Base-by-base conservation (phyloP, 2,329 filamentous ascomycete species). In the Pseudogymnoascus sp. region DNA sequence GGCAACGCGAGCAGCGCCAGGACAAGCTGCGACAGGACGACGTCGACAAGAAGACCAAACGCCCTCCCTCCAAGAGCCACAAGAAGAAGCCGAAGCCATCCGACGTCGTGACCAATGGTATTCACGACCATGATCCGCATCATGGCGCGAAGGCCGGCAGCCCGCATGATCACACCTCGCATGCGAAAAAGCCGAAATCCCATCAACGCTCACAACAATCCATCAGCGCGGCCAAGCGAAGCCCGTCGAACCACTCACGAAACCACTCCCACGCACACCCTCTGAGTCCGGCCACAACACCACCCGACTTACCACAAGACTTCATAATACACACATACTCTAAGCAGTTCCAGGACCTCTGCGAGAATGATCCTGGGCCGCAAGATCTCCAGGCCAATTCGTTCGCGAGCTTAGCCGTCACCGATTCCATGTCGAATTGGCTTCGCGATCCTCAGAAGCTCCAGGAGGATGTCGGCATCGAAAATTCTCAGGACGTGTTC, bases 1-100 rank as follows among this genome's bases (percentile, higher is more conserved):
- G 88, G 73, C 87, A 91, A 71, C 79, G 78, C 67, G 77, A 81
- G 63, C 84, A 85, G 65, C 81, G 88, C 65, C 81, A 84, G 69
- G 77, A 81, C 67, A 80, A 76, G 63, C 63, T 66, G 56, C 56
- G 56, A 38, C 79, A 81, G 65, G 80, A 84, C 65, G 76, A 76
- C 14, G 78, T 81, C 69, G 86, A 92, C 74, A 86, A 88, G 76
- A 90, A 90, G 77, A 69, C 84, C 64, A 90, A 92, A 75, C 84
- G 92, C 65, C 84, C 87, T 7, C 82, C 87, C 5, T 80, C 89
- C 11, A 96, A 96, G 74, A 88, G 83, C 73, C 89, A 92, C 72
- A 96, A 92, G 79, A 97, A 95, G 80, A 96, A 92, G 76, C 75
- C 83, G 38, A 95, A 92, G 73, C 90, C 92, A 8, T 77, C 76